Conservation (phyloP, 129 eudicot species). For the Rutidosis leptorrhynchoides region DNA sequence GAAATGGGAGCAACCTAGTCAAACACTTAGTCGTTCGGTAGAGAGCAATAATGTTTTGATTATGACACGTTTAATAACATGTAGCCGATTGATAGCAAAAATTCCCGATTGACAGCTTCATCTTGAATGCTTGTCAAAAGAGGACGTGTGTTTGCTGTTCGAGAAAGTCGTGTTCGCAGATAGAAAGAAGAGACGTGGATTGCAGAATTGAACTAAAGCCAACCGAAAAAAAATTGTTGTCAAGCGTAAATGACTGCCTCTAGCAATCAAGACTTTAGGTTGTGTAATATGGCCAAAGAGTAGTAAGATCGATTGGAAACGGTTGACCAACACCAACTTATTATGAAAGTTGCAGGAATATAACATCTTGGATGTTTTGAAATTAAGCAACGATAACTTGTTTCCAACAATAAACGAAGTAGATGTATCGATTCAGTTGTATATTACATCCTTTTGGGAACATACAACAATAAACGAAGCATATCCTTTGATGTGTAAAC, state of each 20-base stretch:
- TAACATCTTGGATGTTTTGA: neutral
- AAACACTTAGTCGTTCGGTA: neutral
- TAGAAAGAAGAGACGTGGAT: neutral
- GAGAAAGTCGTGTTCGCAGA: neutral
- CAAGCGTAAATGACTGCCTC: neutral
- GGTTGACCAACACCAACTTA: neutral
- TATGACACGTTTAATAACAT: neutral
- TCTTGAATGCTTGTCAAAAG: neutral
- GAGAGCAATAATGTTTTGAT: neutral
- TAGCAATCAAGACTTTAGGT: conserved; percentile 1
- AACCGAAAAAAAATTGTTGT: neutral
- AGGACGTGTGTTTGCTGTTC: neutral
- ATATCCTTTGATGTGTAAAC: too few relatives aligned
- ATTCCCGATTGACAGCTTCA: neutral
- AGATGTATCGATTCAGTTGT: too few relatives aligned
- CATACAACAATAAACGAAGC: too few relatives aligned
- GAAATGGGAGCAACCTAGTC: neutral
- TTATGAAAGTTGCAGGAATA: neutral
- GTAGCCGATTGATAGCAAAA: neutral
- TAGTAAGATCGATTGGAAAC: neutral
- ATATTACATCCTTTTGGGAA: too few relatives aligned
- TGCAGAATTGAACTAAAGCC: neutral
- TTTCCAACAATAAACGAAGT: neutral
- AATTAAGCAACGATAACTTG: conserved; percentile 1
- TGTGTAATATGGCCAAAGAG: neutral